These are phyloP conservation scores for Monascus ruber DNA, from an alignment of 2,329 filamentous ascomycete genomes.

Conservation along the genomic window DNA sequence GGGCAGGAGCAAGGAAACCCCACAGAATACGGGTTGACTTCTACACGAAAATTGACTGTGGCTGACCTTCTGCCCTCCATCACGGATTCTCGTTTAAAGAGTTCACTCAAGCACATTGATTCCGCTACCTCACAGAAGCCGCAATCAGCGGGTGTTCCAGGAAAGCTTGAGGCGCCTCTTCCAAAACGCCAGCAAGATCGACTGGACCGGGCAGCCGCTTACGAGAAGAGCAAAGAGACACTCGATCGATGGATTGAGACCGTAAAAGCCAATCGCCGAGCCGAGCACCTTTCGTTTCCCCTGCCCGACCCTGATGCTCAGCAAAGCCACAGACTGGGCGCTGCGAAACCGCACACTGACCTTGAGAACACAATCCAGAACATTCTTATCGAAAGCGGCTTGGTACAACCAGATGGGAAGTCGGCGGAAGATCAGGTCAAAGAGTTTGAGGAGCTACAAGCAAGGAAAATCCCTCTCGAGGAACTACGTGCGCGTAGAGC, in stretches of 20 bases:
- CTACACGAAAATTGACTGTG: constrained; percentile 58
- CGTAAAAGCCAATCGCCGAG: constrained; percentile 83
- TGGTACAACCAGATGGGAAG: constrained; percentile 49
- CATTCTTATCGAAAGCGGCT: constrained; percentile 81
- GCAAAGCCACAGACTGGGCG: constrained; percentile 43
- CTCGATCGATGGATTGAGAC: constrained; percentile 88
- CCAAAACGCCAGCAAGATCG: constrained; percentile 78
- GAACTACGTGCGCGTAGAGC: constrained; percentile 62
- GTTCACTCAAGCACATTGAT: constrained; percentile 62
- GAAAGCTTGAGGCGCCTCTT: constrained; percentile 71
- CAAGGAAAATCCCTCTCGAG: constrained; percentile 60
- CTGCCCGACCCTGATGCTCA: constrained; percentile 59
- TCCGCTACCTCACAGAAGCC: constrained; percentile 31
- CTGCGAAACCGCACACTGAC: constrained; percentile 59
- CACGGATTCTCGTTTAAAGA: constrained; percentile 64
- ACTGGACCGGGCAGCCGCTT: constrained; percentile 69
- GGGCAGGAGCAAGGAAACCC: constrained; percentile 53
- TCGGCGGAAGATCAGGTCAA: constrained; percentile 53
- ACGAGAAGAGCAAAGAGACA: constrained; percentile 83
- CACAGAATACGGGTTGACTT: constrained; percentile 47
- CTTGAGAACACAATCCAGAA: constrained; percentile 76
- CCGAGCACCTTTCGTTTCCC: constrained; percentile 83
- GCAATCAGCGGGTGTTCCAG: constrained; percentile 43
- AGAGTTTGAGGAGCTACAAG: constrained; percentile 57
- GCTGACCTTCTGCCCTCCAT: constrained; percentile 63